phyloP scores from a whole-genome alignment of 2,329 filamentous ascomycete species.

The Knoxdaviesia capensis region DNA sequence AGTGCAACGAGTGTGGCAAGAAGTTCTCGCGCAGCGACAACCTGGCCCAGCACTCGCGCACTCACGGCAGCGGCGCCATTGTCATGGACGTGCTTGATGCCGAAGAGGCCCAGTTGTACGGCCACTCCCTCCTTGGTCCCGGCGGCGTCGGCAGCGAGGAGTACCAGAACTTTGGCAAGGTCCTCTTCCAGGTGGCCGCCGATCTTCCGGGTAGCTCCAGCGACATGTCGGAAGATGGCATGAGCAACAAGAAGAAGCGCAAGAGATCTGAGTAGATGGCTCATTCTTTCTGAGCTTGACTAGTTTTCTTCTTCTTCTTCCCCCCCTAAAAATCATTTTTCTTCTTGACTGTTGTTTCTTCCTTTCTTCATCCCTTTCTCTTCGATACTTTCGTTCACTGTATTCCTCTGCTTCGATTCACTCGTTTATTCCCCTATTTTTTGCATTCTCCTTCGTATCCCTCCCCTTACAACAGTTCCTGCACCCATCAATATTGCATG shows the following conservation, averaged over 20 bases:
- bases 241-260: conserved; percentile 33
- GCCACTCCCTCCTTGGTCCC: conserved; percentile 19
- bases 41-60: conserved; percentile 85
- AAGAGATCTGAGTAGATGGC: conserved; percentile 47
- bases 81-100: conserved; percentile 77
- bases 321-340: conserved; percentile 4
- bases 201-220: conserved; percentile 47
- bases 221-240: conserved; percentile 34
- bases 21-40: conserved; percentile 98
- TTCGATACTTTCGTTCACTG: background rate
- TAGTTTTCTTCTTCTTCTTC: conserved; percentile 4
- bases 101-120: conserved; percentile 28
- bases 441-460: too few relatives aligned
- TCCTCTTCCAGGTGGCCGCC: conserved; percentile 63
- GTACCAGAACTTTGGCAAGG: conserved; percentile 48
- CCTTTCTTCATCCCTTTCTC: conserved; percentile 1
- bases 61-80: conserved; percentile 75
- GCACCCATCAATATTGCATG: too few relatives aligned
- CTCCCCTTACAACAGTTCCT: too few relatives aligned
- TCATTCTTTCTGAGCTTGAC: conserved; percentile 1
- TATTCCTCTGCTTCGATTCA: too few relatives aligned
- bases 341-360: conserved; percentile 4
- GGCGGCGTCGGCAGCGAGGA: conserved; percentile 31
- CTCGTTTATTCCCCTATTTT: too few relatives aligned
- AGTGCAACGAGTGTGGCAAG: conserved; percentile 95